These are phyloP conservation scores for Daldinia vernicosa DNA, from an alignment of 495 filamentous ascomycete species.

Conservation along the genomic window DNA sequence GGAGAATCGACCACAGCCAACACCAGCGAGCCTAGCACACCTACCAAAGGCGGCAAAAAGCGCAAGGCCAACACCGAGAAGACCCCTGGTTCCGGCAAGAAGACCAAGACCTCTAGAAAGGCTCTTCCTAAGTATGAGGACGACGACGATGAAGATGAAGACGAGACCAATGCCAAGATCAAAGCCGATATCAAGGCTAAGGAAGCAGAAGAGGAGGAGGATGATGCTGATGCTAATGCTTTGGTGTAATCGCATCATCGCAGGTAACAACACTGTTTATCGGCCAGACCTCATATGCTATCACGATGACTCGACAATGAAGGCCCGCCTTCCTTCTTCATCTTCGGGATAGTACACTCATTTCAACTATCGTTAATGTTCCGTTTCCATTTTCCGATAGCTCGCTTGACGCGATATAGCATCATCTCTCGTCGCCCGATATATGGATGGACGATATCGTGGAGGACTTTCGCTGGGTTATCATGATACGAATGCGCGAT, in stretches of 20 bases:
- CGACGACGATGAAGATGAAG: background rate
- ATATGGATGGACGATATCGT: background rate
- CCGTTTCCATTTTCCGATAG: background rate
- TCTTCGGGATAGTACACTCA: background rate
- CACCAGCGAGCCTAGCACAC: background rate
- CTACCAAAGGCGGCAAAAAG: conserved; percentile 14
- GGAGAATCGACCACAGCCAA: background rate
- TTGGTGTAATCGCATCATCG: background rate
- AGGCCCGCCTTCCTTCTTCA: background rate
- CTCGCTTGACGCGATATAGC: background rate
- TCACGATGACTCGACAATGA: background rate
- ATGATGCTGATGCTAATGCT: background rate
- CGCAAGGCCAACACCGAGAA: conserved; percentile 2
- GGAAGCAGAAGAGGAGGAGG: background rate
- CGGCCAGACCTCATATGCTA: background rate
- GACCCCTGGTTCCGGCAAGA: conserved; percentile 12
- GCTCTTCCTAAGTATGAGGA: background rate
- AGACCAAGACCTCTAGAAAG: conserved; percentile 3
- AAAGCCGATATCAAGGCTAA: background rate
- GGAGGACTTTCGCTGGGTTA: background rate
- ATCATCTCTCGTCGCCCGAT: background rate
- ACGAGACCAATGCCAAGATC: background rate
- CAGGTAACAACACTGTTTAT: background rate
- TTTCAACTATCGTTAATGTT: background rate
- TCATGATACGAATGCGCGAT: background rate